Conservation (phyloP, 345 rosid genomes). For the Gossypium australe region DNA sequence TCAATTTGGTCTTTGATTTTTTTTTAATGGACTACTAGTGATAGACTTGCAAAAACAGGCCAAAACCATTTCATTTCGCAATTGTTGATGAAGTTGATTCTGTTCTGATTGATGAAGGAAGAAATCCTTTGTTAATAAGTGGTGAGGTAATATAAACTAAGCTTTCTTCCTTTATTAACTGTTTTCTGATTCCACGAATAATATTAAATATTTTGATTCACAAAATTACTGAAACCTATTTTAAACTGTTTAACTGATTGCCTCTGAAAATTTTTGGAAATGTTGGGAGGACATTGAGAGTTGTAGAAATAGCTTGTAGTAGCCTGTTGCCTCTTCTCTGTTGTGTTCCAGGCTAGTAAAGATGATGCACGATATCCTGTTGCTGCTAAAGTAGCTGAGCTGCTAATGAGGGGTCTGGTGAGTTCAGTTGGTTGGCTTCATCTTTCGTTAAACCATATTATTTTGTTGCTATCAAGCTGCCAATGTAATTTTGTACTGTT, state of each 20-base stretch:
- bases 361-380: constrained; percentile 95
- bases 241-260: neutral
- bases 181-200: neutral
- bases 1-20: neutral
- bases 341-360: constrained; percentile 62
- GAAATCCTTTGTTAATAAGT: constrained; percentile 93
- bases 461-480: constrained; percentile 9
- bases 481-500: constrained; percentile 1
- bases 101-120: constrained; percentile 95
- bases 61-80: constrained; percentile 92
- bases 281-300: constrained; percentile 9
- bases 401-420: constrained; percentile 64
- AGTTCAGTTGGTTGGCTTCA: constrained; percentile 28
- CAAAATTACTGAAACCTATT: neutral
- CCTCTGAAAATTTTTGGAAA: neutral
- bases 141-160: constrained; percentile 65
- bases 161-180: constrained; percentile 1
- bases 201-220: constrained; percentile 2
- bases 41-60: constrained; percentile 48
- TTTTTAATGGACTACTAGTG: constrained; percentile 13
- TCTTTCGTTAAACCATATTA: constrained; percentile 2
- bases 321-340: constrained; percentile 14
- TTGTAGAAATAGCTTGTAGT: constrained; percentile 11
- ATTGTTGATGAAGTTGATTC: constrained; percentile 99
- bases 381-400: constrained; percentile 94